Conservation (phyloP, 2,329 filamentous ascomycete genomes). For the Neonectria punicea region DNA sequence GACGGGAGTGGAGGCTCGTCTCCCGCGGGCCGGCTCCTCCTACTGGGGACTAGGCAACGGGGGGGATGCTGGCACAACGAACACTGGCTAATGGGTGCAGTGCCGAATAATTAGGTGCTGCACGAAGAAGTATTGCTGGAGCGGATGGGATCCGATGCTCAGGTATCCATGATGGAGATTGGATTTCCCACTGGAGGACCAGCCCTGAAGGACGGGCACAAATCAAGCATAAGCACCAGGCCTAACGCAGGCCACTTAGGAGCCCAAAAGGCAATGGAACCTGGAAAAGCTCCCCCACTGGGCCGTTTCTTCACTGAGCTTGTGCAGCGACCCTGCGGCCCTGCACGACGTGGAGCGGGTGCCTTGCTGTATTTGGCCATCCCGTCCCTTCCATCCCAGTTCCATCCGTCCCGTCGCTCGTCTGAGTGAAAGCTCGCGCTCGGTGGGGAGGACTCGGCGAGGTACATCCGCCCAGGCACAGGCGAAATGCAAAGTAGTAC, state of each 20-base stretch:
- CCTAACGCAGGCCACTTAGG: constrained; percentile 2
- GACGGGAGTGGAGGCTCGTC: constrained; percentile 21
- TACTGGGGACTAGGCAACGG: constrained; percentile 26
- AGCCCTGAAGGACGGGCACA: background rate
- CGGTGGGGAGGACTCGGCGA: constrained; percentile 16
- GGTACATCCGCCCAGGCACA: constrained; percentile 14
- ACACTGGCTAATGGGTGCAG: constrained; percentile 5
- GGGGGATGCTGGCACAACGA: constrained; percentile 29
- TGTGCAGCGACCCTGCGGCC: constrained; percentile 11
- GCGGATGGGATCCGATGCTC: background rate
- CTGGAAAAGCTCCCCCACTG: background rate
- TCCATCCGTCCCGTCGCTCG: background rate
- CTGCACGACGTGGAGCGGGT: constrained; percentile 18
- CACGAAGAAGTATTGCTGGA: background rate
- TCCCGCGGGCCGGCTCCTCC: constrained; percentile 21
- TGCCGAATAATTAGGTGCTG: constrained; percentile 7
- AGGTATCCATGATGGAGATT: background rate
- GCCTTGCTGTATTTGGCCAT: constrained; percentile 28
- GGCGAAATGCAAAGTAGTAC: background rate
- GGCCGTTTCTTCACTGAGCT: constrained; percentile 21
- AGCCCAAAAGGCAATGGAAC: background rate
- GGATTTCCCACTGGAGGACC: constrained; percentile 5
- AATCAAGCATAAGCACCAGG: constrained; percentile 8
- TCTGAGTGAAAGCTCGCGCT: background rate
- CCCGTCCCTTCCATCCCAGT: constrained; percentile 10